Base-by-base conservation (phyloP, 164 flowering plant genomes). In the grape (Vitis vinifera) region DNA sequence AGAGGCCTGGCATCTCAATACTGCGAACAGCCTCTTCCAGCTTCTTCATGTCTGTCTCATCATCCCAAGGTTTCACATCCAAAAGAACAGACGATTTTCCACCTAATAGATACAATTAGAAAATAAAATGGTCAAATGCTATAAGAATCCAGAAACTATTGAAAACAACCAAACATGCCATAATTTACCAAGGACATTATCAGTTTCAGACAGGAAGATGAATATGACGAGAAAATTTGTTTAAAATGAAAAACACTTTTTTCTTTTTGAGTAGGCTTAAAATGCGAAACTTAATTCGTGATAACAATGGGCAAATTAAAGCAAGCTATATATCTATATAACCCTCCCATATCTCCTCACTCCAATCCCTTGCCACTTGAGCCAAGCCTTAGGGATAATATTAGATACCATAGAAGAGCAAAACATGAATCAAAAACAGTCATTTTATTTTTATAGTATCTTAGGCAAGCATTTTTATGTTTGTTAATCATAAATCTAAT, bases 51-150 rank as follows among this genome's bases (percentile, higher is more conserved):
- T 94, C 98, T 0, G 98, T 94, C 81, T 94, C 98, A 78, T 94
- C 98, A 77, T 94, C 99, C 99, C 99, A 94, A n/a, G 99, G 99
- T 69, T 94, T 94, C 58, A 94, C 87, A 76, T 94, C 99, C 89
- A 94, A 7, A 44, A 94, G 94, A 74, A 94, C 88, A 12, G 98
- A 94, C 23, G 99, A 94, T 67, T 94, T 94, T n/a, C 99, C 99
- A 79, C 95, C 97, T 91, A 60, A 63, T 31, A 47, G 16, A 9
- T 17, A 23, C 12, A 48, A 17, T 30, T n/a, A 17, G 53, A 1
- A 44, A 8, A 11, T 8, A 16, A 44, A 1, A 50, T 16, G 63
- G 13, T 47, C 59, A 16, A 53, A 62, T 14, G 51, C 23, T 17
- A 9, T 4, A 1, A 30, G 59, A 53, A 52, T 0, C 9, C 8